A percentile compares a stretch with the other conserved stretches of the same genome.
Conservation (phyloP, 192 early-diverging fungal genomes). For the Coemansia sp. region DNA sequence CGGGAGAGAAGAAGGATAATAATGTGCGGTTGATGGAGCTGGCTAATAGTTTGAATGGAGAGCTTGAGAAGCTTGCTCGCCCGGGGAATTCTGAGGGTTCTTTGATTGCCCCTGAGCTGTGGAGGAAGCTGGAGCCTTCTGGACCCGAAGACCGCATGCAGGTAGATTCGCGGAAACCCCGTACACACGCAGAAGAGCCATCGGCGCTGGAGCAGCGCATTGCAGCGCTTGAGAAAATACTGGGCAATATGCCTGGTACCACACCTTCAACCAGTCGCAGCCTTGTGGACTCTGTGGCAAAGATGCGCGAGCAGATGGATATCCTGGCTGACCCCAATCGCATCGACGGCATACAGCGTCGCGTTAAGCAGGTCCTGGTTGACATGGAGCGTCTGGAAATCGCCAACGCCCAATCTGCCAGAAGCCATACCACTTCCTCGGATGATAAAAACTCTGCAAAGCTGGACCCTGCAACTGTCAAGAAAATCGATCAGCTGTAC, state of each 20-base stretch:
- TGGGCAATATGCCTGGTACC: slow-evolving; percentile 14
- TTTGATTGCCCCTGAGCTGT: slow-evolving; percentile 11
- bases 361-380: slow-evolving; percentile 41
- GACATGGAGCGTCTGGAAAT: slow-evolving; percentile 45
- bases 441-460: slow-evolving; percentile 1
- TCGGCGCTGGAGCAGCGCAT: slow-evolving; percentile 36
- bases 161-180: background rate
- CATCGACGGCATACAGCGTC: slow-evolving; percentile 47
- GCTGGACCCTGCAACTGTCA: slow-evolving; percentile 23
- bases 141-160: background rate
- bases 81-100: background rate
- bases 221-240: slow-evolving; percentile 22
- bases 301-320: slow-evolving; percentile 39
- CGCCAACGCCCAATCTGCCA: slow-evolving; percentile 18
- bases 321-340: slow-evolving; percentile 41
- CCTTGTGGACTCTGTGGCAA: slow-evolving; percentile 63
- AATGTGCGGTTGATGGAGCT: slow-evolving; percentile 38
- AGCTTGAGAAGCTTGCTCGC: slow-evolving; percentile 27
- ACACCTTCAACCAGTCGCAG: slow-evolving; percentile 51
- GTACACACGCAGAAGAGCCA: background rate
- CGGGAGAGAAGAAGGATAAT: slow-evolving; percentile 3
- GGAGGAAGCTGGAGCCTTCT: slow-evolving; percentile 13
- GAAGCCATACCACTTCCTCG: background rate
- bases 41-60: slow-evolving; percentile 27
- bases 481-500: slow-evolving; percentile 40